Evolutionary conservation across 2,329 filamentous ascomycete genomes (phyloP), one percentile per base, ranked within the genome.

Genomic region (Colletotrichum sp.): DNA sequence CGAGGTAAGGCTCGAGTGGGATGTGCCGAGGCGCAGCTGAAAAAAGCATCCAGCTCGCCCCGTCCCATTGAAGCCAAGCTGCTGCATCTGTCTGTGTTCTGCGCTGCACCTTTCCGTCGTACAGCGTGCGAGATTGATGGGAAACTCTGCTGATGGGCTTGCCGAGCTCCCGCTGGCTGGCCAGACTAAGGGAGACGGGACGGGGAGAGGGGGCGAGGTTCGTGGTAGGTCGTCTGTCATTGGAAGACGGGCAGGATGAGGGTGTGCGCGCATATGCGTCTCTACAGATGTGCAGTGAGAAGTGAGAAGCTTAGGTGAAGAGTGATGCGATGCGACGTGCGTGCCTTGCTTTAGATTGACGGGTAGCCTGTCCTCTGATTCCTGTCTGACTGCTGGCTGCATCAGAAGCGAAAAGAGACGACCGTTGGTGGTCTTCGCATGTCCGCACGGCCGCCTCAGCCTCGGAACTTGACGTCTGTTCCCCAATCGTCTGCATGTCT

Each of bases 131-230:
- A 26, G 36, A 15, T 21, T 30, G 69, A 72, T 32, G 18, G 28
- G 18, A 72, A 75, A 68, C 34, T 63, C 52, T 72, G 73, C 73
- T 44, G 57, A 68, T 55, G 72, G 69, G 30, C 52, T 34, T 32
- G 57, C 18, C 24, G 62, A 57, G n/a, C 21, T 66, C 28, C 52
- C 44, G 59, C 66, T 39, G 10, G 44, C 57, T 59, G 32, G 52
- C 49, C 36, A 13, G 18, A 49, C 10, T 24, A 34, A 44, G 30
- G 15, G n/a, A 62, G 52, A 67, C 49, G 34, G 49, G 68, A 75
- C 39, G 63, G 32, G 39, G 30, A 34, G 15, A 36, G 15, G 62
- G 34, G 13, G 69, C 21, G 55, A 68, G 44, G n/a, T 49, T 68
- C 39, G 39, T 28, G 36, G 24, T 34, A 55, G 24, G 34, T 30